Conservation (phyloP, 163 green algal species). For the Chloromonas sp. region DNA sequence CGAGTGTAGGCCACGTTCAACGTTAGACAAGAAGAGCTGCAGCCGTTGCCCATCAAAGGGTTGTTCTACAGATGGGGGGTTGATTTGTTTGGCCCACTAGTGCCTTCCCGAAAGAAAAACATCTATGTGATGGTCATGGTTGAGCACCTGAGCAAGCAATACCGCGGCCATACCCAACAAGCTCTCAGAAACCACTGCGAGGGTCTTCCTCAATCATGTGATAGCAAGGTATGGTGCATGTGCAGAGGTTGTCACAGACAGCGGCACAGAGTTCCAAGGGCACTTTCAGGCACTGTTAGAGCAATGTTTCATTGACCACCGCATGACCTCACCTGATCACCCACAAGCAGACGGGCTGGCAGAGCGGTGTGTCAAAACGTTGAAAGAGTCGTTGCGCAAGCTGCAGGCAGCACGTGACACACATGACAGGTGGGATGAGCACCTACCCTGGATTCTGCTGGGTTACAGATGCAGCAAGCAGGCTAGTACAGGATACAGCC, state of each 20-base stretch:
- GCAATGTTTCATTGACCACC: conserved; percentile 19
- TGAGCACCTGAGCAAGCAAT: conserved; percentile 30
- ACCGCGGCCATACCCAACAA: conserved; percentile 20
- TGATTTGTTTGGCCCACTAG: conserved; percentile 16
- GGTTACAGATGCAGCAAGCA: conserved; percentile 27
- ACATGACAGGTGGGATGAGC: conserved; percentile 12
- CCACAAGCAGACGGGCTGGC: conserved; percentile 24
- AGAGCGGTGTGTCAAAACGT: conserved; percentile 7
- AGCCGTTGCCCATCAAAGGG: conserved; percentile 19
- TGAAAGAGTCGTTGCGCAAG: conserved; percentile 12
- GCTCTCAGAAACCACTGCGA: neutral
- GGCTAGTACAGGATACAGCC: conserved; percentile 9
- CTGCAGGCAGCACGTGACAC: neutral
- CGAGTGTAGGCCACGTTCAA: too few relatives aligned
- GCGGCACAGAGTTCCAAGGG: conserved; percentile 21
- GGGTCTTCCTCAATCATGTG: conserved; percentile 15
- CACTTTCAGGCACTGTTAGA: conserved; percentile 15
- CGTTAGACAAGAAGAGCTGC: neutral
- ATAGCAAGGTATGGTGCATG: conserved; percentile 11
- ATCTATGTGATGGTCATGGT: conserved; percentile 24
- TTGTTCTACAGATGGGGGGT: conserved; percentile 24
- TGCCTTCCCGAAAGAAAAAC: conserved; percentile 6
- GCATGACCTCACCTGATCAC: conserved; percentile 15
- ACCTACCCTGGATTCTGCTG: conserved; percentile 12
- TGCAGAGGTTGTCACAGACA: conserved; percentile 32